Evolutionary conservation across 1,139 yeast species (phyloP).

Genomic region (Nakaseomyces glabratus): DNA sequence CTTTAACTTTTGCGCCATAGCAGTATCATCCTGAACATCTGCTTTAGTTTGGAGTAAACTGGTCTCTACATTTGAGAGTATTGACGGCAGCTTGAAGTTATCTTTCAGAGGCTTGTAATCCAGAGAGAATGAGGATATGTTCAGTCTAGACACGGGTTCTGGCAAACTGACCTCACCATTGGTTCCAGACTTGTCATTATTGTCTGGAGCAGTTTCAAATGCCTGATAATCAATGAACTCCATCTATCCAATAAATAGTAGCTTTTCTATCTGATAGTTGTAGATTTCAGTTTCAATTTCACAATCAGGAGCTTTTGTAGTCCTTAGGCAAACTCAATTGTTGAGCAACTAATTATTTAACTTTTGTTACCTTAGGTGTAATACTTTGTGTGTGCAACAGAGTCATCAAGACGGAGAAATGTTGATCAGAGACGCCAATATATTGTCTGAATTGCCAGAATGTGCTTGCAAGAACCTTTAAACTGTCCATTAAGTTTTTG

Average conservation of each 20-base stretch:
- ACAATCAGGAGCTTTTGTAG: no score
- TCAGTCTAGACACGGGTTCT: conserved; percentile 21
- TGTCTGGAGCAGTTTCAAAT: conserved; percentile 15
- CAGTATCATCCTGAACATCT: neutral
- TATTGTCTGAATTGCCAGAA: no score
- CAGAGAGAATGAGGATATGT: conserved; percentile 6
- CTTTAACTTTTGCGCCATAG: neutral
- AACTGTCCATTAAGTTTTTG: no score
- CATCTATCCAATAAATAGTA: conserved; percentile 14
- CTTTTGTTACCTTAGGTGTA: no score
- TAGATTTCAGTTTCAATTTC: no score
- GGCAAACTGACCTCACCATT: conserved; percentile 13
- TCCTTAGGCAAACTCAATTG: no score
- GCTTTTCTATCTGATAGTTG: neutral
- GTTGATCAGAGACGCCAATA: no score
- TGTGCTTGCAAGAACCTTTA: no score
- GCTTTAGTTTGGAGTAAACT: neutral
- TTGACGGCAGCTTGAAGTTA: conserved; percentile 13
- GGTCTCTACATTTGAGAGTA: conserved; percentile 4
- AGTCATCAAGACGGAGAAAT: no score
- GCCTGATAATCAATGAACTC: conserved; percentile 29
- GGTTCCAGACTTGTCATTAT: conserved; percentile 8
- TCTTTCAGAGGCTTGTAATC: conserved; percentile 8
- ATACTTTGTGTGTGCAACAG: no score
- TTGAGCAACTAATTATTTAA: no score